Base-by-base conservation (phyloP, 208 protist species). In the Trypanosomatidae sp. region DNA sequence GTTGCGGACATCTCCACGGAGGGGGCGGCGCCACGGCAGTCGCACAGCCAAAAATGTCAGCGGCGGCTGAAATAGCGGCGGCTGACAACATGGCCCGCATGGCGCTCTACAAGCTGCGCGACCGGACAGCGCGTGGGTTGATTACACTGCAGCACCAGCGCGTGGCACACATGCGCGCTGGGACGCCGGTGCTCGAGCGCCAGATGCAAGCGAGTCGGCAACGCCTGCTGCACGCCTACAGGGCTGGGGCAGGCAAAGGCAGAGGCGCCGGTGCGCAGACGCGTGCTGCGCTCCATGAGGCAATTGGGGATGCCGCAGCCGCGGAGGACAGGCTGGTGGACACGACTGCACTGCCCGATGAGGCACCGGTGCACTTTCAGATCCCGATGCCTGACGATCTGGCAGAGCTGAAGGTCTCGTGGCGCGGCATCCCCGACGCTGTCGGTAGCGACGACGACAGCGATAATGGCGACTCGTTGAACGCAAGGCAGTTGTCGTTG, bases 111-210 rank as follows among this genome's bases (percentile, higher is more conserved):
- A 82, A 73, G 56, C 62, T 79, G 65, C 77, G 69, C 19, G 77
- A 80, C 13, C 71, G 68, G 10, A 74, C 68, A 0, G 79, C 83
- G 28, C 74, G 76, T 62, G 70, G 71, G 52, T 81, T 71, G 83
- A 66, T 79, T 19, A 70, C 49, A 44, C 68, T 83, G 69, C 83
- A 87, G 71, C 77, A 73, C 22, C 60, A 73, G 5, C 73, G 77
- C 22, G 66, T 83, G 30, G 82, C 79, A 47, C 67, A 77, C 49
- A 68, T 70, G 8, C 56, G 56, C 25, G 64, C 28, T 15, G 75
- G 71, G 6, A 64, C 62, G 10, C 62, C 71, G 4, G 71, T 71
- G 52, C 74, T 87, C 25, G 65, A 80, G 39, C 47, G 76, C 1
- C 70, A 84, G 62, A 22, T 88, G 46, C 66, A 67, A 28, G 74